Conservation (phyloP, 1,284 basidiomycete genomes). For the Trametes versicolor region DNA sequence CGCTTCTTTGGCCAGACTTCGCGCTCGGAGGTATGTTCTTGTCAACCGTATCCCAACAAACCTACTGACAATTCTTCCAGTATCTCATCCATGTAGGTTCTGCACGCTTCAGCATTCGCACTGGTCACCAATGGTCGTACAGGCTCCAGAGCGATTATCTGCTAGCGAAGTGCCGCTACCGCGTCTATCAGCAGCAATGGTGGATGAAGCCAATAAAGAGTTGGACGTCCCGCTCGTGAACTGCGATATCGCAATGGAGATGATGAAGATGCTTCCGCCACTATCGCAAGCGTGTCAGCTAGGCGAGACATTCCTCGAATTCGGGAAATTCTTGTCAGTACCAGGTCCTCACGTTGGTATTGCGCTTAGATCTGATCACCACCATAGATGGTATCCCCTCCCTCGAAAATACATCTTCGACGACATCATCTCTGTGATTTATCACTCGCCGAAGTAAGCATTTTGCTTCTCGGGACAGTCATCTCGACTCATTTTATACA, state of each 20-base stretch:
- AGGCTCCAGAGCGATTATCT: constrained; percentile 36
- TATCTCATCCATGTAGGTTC: constrained; percentile 60
- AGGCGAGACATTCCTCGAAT: constrained; percentile 64
- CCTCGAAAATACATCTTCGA: constrained; percentile 54
- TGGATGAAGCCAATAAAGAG: constrained; percentile 43
- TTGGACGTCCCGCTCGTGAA: constrained; percentile 45
- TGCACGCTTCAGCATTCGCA: background rate
- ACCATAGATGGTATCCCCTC: constrained; percentile 40
- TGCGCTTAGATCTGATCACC: background rate
- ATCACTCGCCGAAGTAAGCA: constrained; percentile 51
- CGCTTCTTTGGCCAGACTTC: constrained; percentile 71
- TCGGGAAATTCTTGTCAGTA: constrained; percentile 59
- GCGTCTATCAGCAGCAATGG: constrained; percentile 36
- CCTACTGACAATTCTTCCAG: constrained; percentile 41
- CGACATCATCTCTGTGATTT: constrained; percentile 57
- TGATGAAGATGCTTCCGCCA: constrained; percentile 57
- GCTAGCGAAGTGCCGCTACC: constrained; percentile 29
- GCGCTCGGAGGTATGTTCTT: constrained; percentile 62
- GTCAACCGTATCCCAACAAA: background rate
- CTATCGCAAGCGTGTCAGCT: constrained; percentile 62
- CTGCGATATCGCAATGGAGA: constrained; percentile 48
- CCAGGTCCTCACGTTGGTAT: constrained; percentile 24
- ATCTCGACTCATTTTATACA: background rate
- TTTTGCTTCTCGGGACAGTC: too few species aligned
- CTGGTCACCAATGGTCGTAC: background rate